Evolutionary conservation across 2,329 filamentous ascomycete species (phyloP).

Genomic region (Clonostachys solani): DNA sequence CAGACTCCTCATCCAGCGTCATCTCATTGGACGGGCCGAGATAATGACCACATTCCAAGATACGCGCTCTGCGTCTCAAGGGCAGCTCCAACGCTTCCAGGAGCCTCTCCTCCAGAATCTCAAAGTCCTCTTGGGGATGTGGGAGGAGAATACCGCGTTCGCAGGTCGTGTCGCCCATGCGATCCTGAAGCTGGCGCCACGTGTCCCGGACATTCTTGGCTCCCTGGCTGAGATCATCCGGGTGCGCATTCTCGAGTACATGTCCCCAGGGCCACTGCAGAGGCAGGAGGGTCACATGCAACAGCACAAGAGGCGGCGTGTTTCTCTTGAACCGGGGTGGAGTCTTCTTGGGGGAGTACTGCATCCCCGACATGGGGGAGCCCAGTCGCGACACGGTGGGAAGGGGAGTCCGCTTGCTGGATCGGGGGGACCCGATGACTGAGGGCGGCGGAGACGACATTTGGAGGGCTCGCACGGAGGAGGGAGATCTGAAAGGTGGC

Average conservation of each 20-base stretch:
- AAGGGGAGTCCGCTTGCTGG: slow-evolving; percentile 33
- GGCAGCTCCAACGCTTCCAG: slow-evolving; percentile 72
- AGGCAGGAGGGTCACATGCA: slow-evolving; percentile 74
- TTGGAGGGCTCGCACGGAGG: slow-evolving; percentile 66
- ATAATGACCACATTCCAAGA: slow-evolving; percentile 75
- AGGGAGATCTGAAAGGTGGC: slow-evolving; percentile 64
- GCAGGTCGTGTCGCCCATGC: slow-evolving; percentile 68
- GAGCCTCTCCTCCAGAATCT: slow-evolving; percentile 72
- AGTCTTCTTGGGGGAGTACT: slow-evolving; percentile 54
- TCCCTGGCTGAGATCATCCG: slow-evolving; percentile 35
- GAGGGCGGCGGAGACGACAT: slow-evolving; percentile 64
- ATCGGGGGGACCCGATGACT: slow-evolving; percentile 49
- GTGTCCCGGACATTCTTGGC: slow-evolving; percentile 53
- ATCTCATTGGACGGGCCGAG: slow-evolving; percentile 54
- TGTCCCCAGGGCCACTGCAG: slow-evolving; percentile 62
- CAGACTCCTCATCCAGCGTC: slow-evolving; percentile 32
- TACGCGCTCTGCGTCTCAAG: slow-evolving; percentile 56
- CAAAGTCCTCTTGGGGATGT: slow-evolving; percentile 77
- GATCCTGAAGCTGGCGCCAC: slow-evolving; percentile 65
- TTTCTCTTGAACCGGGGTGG: slow-evolving; percentile 52
- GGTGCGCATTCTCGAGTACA: slow-evolving; percentile 39
- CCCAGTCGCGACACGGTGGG: slow-evolving; percentile 51
- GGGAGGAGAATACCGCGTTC: slow-evolving; percentile 71
- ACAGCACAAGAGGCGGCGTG: slow-evolving; percentile 65
- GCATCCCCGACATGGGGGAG: slow-evolving; percentile 46